Percentiles rank a stretch among this genome's conserved stretches.
Conservation (phyloP, 1,139 yeast genomes). For the Diutina rugosa region DNA sequence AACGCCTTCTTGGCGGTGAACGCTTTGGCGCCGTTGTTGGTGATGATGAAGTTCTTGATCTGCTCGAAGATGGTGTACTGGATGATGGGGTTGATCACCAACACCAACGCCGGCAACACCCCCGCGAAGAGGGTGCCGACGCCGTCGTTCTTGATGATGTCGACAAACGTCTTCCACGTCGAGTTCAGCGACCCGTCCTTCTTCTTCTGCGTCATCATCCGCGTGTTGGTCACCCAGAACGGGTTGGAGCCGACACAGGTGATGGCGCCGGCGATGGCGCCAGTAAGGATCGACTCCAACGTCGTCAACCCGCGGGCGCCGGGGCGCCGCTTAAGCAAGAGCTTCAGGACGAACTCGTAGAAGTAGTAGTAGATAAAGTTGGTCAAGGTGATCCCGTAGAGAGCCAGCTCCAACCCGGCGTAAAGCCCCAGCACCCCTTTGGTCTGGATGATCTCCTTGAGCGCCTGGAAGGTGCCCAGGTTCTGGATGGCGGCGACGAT, state of each 20-base stretch:
- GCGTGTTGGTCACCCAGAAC: slow-evolving; percentile 88
- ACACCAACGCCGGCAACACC: slow-evolving; percentile 2
- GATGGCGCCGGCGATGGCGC: slow-evolving; percentile 79
- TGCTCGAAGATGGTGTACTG: slow-evolving; percentile 91
- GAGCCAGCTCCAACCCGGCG: slow-evolving; percentile 79
- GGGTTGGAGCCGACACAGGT: slow-evolving; percentile 87
- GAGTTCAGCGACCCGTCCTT: slow-evolving; percentile 14
- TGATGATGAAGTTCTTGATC: slow-evolving; percentile 52
- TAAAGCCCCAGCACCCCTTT: slow-evolving; percentile 69
- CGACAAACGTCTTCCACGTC: slow-evolving; percentile 41
- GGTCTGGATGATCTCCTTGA: slow-evolving; percentile 36
- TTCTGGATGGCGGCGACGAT: slow-evolving; percentile 11
- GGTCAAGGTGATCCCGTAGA: slow-evolving; percentile 75
- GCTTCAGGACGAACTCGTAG: slow-evolving; percentile 58
- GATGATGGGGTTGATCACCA: slow-evolving; percentile 16
- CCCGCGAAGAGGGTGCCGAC: slow-evolving; percentile 37
- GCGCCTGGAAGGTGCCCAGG: slow-evolving; percentile 18
- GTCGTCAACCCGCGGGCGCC: slow-evolving; percentile 40
- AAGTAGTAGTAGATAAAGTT: slow-evolving; percentile 86
- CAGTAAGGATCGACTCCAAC: slow-evolving; percentile 61
- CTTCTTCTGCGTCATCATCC: slow-evolving; percentile 47
- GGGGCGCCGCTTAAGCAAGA: slow-evolving; percentile 32
- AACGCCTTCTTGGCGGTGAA: slow-evolving; percentile 63
- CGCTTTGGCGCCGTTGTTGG: slow-evolving; percentile 32
- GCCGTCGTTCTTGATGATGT: slow-evolving; percentile 65